Base-by-base conservation (phyloP, 2,329 filamentous ascomycete genomes). In the Fusarium sterilihyphosum region DNA sequence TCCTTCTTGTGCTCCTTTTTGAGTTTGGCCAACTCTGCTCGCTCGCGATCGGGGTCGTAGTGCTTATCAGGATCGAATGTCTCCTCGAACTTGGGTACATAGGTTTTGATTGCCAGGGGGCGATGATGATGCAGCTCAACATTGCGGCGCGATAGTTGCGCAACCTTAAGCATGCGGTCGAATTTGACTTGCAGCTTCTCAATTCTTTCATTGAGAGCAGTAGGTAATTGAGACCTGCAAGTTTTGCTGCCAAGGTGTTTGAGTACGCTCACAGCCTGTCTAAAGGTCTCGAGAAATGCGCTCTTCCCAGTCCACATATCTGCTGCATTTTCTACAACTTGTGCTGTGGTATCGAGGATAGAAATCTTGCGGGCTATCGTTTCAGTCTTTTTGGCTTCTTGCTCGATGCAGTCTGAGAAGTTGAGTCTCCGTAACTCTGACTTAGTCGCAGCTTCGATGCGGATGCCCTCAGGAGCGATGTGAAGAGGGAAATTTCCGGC, bases 71-170 rank as follows among this genome's bases (percentile, higher is more conserved):
- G 96, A 82, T 97, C 96, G 89, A 95, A 99, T 66, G 90, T 89
- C 81, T 98, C 96, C 85, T 98, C 96, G 85, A 98, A 99, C 83
- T 97, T 98, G 83, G 96, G 96, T 53, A 98, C 91, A 67, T 90
- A 92, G 13, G 91, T 92, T 83, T 96, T 95, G 86, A 98, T 97
- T 29, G 96, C 92, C 6, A 97, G 88, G 0, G 95, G 94, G 2
- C 89, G 89, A 86, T 99, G 96, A 83, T 96, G 89, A 85, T 99
- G 96, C 7, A 99, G 90, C 78, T 94, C 90, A 37, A 98, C 90
- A 5, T 95, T 94, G 14, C 93, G 91, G 44, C 95, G 94, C 47
- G 88, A 84, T 26, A 92, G 86, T 49, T 87, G 88, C 3, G 94
- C 88, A 59, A 92, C 85, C 18, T 87, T 83, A 69, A 94, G 85